Percentiles rank a stretch among this genome's conserved stretches.
Conservation (phyloP, 2,329 filamentous ascomycete genomes). For the Xylariaceae sp. region DNA sequence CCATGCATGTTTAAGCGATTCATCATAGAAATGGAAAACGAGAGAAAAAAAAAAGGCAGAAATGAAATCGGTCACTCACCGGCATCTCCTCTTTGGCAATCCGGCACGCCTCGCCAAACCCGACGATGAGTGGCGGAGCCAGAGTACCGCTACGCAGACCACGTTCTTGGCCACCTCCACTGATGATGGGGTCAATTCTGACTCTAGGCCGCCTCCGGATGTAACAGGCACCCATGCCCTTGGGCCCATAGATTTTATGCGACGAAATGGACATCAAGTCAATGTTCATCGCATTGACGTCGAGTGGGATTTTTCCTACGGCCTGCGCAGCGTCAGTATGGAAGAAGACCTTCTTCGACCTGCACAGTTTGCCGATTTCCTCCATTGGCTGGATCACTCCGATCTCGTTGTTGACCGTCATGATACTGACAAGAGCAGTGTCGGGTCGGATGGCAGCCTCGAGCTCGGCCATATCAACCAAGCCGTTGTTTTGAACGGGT, state of each 20-base stretch:
- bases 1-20: conserved; percentile 85
- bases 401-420: conserved; percentile 99
- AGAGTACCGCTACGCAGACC: conserved; percentile 92
- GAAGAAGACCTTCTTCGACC: conserved; percentile 93
- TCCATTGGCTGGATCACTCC: conserved; percentile 96
- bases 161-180: conserved; percentile 91
- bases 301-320: conserved; percentile 95
- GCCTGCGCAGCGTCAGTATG: conserved; percentile 96
- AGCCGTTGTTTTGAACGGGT: conserved; percentile 81
- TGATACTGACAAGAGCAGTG: conserved; percentile 90
- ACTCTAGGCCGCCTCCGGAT: conserved; percentile 90
- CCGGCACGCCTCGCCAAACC: conserved; percentile 92
- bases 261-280: conserved; percentile 98
- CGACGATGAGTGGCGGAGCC: conserved; percentile 82
- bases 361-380: conserved; percentile 89
- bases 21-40: conserved; percentile 59
- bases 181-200: conserved; percentile 93
- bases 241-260: conserved; percentile 98
- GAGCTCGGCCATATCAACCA: conserved; percentile 79
- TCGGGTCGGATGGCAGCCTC: conserved; percentile 88
- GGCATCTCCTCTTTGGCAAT: conserved; percentile 86
- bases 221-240: conserved; percentile 95
- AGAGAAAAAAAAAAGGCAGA: conserved; percentile 20
- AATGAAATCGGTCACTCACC: conserved; percentile 56
- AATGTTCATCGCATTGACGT: conserved; percentile 97